Percentiles rank a stretch among this genome's conserved stretches.
Evolutionary conservation across 306 rosid species (phyloP).

Genomic region (Neltuma alba): DNA sequence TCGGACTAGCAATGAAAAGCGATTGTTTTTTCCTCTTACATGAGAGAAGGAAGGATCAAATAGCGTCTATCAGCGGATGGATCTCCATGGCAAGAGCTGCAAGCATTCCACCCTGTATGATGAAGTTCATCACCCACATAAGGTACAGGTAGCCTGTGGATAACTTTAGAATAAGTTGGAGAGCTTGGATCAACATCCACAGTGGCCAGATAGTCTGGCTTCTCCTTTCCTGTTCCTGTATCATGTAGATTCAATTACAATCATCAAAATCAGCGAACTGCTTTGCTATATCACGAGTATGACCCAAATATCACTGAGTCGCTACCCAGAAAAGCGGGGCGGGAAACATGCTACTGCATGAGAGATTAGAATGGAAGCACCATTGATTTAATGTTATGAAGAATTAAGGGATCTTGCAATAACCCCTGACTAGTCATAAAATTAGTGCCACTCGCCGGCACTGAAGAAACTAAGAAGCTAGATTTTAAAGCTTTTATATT

Average conservation of each 20-base stretch:
- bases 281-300: not conserved
- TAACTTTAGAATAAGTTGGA: constrained; percentile 81
- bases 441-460: not conserved
- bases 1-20: not conserved
- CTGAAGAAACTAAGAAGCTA: not conserved
- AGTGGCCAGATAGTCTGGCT: constrained; percentile 94
- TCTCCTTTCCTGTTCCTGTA: constrained; percentile 84
- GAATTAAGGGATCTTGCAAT: not conserved
- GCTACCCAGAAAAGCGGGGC: not conserved
- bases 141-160: constrained; percentile 71
- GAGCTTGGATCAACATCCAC: constrained; percentile 89
- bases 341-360: no score
- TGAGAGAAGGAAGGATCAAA: constrained; percentile 68
- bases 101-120: constrained; percentile 92
- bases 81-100: constrained; percentile 97
- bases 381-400: not conserved
- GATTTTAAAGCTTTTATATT: not conserved
- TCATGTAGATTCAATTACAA: constrained; percentile 14
- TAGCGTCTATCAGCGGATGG: constrained; percentile 67
- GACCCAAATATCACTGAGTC: not conserved
- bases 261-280: not conserved
- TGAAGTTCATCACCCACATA: constrained; percentile 85
- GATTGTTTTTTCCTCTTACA: constrained; percentile 46
- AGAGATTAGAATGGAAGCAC: not conserved
- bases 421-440: not conserved